phyloP scores from a whole-genome alignment of 2,329 filamentous ascomycete species.

The Aspergillus fijiensis region DNA sequence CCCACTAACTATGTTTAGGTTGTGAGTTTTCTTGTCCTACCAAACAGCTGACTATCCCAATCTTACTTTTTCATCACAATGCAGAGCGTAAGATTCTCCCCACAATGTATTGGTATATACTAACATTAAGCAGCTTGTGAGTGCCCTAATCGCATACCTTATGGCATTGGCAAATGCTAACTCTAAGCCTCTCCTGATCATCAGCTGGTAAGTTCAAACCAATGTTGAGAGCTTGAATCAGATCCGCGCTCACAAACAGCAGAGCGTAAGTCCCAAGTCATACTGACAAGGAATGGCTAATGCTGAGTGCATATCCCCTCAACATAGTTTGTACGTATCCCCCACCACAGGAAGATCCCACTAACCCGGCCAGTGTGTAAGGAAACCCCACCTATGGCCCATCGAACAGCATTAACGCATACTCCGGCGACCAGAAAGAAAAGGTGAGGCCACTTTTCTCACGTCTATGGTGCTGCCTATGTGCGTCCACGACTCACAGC shows the following conservation, averaged over 20 bases:
- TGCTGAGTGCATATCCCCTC: neutral
- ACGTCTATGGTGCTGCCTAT: too few species aligned
- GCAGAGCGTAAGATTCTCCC: conserved; percentile 7
- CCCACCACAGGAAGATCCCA: neutral
- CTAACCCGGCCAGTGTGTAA: conserved; percentile 4
- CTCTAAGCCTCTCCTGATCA: neutral
- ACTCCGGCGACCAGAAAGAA: neutral
- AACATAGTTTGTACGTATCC: neutral
- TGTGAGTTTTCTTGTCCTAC: neutral
- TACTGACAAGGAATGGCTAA: neutral
- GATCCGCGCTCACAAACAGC: neutral
- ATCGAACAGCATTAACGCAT: neutral
- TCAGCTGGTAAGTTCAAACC: neutral
- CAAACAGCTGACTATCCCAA: neutral
- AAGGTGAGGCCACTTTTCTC: neutral
- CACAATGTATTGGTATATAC: neutral
- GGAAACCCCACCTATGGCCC: neutral
- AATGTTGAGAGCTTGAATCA: neutral
- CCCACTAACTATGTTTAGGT: neutral
- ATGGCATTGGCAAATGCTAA: neutral
- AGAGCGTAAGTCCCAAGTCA: neutral
- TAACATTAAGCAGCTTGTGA: neutral
- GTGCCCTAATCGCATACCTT: neutral
- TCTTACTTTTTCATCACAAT: neutral
- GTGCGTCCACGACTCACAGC: neutral